These are phyloP conservation scores for Cladosporium sp. DNA, from an alignment of 2,329 filamentous ascomycete genomes.

Conservation along the genomic window DNA sequence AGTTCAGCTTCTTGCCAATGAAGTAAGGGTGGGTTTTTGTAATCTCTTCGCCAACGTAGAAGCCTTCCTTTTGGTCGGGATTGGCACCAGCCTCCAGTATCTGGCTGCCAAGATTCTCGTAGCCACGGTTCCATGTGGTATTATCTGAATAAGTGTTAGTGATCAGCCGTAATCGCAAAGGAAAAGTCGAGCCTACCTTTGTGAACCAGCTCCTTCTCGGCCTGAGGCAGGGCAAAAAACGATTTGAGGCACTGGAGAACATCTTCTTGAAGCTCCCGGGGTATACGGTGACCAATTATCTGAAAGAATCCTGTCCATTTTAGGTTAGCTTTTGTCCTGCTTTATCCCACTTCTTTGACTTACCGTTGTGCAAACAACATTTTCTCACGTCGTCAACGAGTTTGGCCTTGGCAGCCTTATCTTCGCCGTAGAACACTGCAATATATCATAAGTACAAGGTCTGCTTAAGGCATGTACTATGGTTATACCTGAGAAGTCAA, in stretches of 20 bases:
- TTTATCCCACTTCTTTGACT: too few species aligned
- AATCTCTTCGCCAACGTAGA: slow-evolving; percentile 39
- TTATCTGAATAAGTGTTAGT: slow-evolving; percentile 27
- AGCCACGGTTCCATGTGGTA: slow-evolving; percentile 34
- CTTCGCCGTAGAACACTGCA: slow-evolving; percentile 8
- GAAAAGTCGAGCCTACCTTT: background rate
- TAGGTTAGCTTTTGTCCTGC: too few species aligned
- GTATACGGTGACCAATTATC: slow-evolving; percentile 39
- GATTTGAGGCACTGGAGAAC: slow-evolving; percentile 37
- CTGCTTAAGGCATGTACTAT: background rate
- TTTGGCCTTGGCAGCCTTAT: slow-evolving; percentile 4
- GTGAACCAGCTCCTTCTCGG: slow-evolving; percentile 36
- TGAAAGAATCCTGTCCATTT: slow-evolving; percentile 39
- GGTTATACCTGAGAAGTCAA: slow-evolving; percentile 9
- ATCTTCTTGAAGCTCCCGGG: slow-evolving; percentile 33
- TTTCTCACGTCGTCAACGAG: slow-evolving; percentile 4
- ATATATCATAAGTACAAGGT: background rate
- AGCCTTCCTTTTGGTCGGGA: slow-evolving; percentile 42
- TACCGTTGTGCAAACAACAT: slow-evolving; percentile 18
- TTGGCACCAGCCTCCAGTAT: slow-evolving; percentile 39
- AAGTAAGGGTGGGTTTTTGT: slow-evolving; percentile 9
- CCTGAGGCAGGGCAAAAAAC: slow-evolving; percentile 38
- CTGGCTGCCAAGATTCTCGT: slow-evolving; percentile 40
- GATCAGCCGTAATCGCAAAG: background rate
- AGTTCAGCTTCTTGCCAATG: slow-evolving; percentile 10